Evolutionary conservation across 306 rosid species (phyloP).

Genomic region (Geum urbanum): DNA sequence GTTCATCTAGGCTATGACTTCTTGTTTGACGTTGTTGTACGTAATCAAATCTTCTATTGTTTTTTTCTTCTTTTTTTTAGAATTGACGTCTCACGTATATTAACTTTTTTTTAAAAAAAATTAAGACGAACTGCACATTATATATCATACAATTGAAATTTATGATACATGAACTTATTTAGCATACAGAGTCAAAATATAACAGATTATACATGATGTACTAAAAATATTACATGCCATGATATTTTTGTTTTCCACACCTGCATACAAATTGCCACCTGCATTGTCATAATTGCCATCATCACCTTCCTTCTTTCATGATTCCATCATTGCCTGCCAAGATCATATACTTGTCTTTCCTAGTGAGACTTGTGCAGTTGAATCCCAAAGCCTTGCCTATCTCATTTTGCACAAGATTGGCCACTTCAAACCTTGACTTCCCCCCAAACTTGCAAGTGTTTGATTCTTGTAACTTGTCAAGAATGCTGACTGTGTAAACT

Average conservation of each 20-base stretch:
- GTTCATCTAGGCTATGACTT: too few relatives aligned
- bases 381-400: slow-evolving; percentile 52
- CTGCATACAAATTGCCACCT: background rate
- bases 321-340: slow-evolving; percentile 60
- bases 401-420: slow-evolving; percentile 56
- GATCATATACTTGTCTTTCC: slow-evolving; percentile 58
- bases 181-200: too few relatives aligned
- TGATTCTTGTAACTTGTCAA: slow-evolving; percentile 30
- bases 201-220: background rate
- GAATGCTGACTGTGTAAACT: slow-evolving; percentile 27
- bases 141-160: too few relatives aligned
- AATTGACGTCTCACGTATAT: too few relatives aligned
- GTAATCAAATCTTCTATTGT: too few relatives aligned
- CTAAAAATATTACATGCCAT: background rate
- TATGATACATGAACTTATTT: too few relatives aligned
- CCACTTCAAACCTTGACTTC: slow-evolving; percentile 51
- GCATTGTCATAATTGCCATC: background rate
- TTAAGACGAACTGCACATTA: too few relatives aligned
- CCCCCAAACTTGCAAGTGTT: slow-evolving; percentile 39
- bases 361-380: slow-evolving; percentile 50
- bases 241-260: background rate
- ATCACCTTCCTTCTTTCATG: slow-evolving; percentile 10
- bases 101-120: too few relatives aligned
- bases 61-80: too few relatives aligned
- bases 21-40: too few relatives aligned